These are phyloP conservation scores for Sporisorium graminicola DNA, from an alignment of 1,284 basidiomycete genomes.

Conservation along the genomic window DNA sequence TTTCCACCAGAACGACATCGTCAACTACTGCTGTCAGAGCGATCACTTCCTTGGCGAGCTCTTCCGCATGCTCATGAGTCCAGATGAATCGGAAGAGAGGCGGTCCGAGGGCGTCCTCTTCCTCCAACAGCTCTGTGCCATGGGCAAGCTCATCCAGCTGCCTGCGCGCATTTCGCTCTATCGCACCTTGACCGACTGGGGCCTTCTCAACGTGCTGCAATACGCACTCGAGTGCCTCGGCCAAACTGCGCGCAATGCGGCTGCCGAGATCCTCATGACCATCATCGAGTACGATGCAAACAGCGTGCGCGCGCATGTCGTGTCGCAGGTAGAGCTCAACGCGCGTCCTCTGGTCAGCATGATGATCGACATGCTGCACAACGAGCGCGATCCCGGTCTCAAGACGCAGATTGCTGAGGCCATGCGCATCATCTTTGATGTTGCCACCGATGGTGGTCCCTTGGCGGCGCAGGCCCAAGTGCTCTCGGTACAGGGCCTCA, in stretches of 20 bases:
- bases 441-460: constrained; percentile 56
- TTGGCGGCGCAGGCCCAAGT: constrained; percentile 71
- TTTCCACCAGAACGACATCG: constrained; percentile 99
- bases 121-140: constrained; percentile 90
- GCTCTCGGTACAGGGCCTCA: constrained; percentile 47
- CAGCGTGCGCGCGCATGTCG: constrained; percentile 84
- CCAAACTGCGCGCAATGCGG: constrained; percentile 79
- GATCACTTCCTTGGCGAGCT: constrained; percentile 81
- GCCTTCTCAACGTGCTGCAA: constrained; percentile 88
- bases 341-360: constrained; percentile 52
- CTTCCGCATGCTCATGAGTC: constrained; percentile 73
- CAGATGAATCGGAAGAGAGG: constrained; percentile 39
- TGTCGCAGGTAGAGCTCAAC: constrained; percentile 78
- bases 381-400: constrained; percentile 81
- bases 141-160: constrained; percentile 96
- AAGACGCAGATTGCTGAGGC: constrained; percentile 92
- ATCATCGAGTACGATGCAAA: constrained; percentile 92
- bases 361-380: constrained; percentile 78
- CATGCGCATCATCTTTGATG: constrained; percentile 85
- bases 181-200: constrained; percentile 87
- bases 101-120: constrained; percentile 74
- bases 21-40: constrained; percentile 86
- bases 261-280: constrained; percentile 86
- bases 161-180: constrained; percentile 88
- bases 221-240: constrained; percentile 75